Conservation (phyloP, 352 stramenopile genomes). For the Lagenidium giganteum region DNA sequence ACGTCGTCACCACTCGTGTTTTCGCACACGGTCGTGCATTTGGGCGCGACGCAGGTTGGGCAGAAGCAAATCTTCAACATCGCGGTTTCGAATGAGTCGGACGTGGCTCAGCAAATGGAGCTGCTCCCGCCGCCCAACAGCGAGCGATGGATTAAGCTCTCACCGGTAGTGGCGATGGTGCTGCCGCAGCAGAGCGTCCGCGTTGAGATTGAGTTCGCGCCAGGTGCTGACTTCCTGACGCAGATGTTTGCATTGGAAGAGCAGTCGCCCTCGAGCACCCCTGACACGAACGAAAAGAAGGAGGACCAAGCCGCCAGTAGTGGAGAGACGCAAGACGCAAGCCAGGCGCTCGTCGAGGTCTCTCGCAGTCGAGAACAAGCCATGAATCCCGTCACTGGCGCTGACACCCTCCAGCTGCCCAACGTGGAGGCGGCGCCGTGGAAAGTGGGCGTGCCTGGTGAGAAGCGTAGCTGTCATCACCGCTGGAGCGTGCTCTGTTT, state of each 20-base stretch:
- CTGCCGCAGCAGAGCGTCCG: constrained; percentile 32
- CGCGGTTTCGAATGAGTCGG: constrained; percentile 25
- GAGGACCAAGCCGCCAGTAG: too few species aligned
- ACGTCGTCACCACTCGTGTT: constrained; percentile 23
- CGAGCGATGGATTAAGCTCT: too few species aligned
- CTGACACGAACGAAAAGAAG: not conserved
- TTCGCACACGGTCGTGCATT: constrained; percentile 25
- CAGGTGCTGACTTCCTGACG: constrained; percentile 31
- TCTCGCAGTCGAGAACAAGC: too few species aligned
- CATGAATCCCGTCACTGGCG: too few species aligned
- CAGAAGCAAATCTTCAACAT: constrained; percentile 31
- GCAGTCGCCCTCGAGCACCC: too few species aligned
- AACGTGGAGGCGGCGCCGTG: too few species aligned
- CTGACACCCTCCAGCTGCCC: too few species aligned
- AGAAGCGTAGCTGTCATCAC: constrained; percentile 58
- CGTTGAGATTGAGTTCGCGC: constrained; percentile 74
- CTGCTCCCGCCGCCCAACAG: constrained; percentile 18
- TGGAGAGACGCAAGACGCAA: too few species aligned
- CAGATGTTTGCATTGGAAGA: constrained; percentile 4
- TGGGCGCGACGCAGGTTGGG: constrained; percentile 31
- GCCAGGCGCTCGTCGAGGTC: too few species aligned
- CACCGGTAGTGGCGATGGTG: too few species aligned
- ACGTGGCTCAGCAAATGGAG: constrained; percentile 21
- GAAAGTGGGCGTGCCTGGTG: constrained; percentile 13
- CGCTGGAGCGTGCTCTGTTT: constrained; percentile 68